A percentile compares a stretch with the other conserved stretches of the same genome.
These are phyloP conservation scores for Fusarium pseudoanthophilum DNA, from an alignment of 2,329 filamentous ascomycete genomes.

Conservation along the genomic window DNA sequence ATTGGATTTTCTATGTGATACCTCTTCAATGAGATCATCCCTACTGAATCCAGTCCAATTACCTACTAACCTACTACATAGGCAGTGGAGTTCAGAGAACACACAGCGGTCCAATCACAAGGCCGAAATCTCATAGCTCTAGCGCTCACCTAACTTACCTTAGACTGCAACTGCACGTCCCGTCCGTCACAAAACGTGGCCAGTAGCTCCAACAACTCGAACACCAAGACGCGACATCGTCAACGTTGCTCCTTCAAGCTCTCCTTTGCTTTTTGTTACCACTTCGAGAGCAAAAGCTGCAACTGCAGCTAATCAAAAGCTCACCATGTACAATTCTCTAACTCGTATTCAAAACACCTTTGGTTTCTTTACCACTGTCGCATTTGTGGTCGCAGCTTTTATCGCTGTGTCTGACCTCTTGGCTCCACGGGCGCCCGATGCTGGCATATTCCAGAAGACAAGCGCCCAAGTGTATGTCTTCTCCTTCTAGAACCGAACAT, in stretches of 20 bases:
- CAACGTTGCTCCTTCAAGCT: constrained; percentile 14
- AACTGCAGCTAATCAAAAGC: constrained; percentile 19
- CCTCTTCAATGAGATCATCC: not conserved
- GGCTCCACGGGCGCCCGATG: constrained; percentile 73
- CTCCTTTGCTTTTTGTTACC: constrained; percentile 1
- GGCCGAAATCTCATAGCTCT: constrained; percentile 36
- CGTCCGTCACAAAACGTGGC: constrained; percentile 37
- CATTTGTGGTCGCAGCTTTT: constrained; percentile 80
- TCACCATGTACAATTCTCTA: constrained; percentile 85
- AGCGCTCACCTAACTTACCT: constrained; percentile 13
- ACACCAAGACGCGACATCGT: constrained; percentile 34
- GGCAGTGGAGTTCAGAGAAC: not conserved
- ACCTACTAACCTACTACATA: too few species aligned
- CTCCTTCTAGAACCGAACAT: not conserved
- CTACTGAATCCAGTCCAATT: not conserved
- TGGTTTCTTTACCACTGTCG: constrained; percentile 96
- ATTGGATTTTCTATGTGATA: not conserved
- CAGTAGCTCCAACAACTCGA: constrained; percentile 28
- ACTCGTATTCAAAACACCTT: constrained; percentile 92
- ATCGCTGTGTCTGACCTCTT: constrained; percentile 85
- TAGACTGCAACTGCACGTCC: constrained; percentile 29
- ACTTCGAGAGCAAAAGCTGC: constrained; percentile 27
- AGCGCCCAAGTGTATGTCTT: constrained; percentile 84
- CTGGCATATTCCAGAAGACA: constrained; percentile 68
- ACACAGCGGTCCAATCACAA: constrained; percentile 41